These are phyloP conservation scores for Aspergillus pseudoterreus DNA, from an alignment of 2,329 filamentous ascomycete genomes.

Conservation along the genomic window DNA sequence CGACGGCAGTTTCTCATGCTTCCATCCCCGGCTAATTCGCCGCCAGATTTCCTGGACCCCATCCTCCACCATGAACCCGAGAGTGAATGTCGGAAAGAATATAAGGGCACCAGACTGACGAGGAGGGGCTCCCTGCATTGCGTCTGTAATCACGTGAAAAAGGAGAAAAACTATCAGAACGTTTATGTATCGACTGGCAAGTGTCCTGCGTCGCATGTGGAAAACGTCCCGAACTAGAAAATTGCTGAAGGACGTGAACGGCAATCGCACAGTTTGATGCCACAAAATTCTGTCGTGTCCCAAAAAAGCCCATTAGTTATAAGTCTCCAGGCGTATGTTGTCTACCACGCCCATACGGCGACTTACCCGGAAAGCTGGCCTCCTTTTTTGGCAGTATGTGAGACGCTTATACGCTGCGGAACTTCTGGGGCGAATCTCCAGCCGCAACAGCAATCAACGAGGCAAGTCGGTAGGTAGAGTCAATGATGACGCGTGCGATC, in stretches of 20 bases:
- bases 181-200: background rate
- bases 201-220: background rate
- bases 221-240: background rate
- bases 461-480: constrained; percentile 15
- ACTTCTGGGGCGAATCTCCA: constrained; percentile 5
- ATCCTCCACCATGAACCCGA: background rate
- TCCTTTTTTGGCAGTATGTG: no score
- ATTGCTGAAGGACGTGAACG: background rate
- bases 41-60: background rate
- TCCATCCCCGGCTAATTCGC: background rate
- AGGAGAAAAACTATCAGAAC: background rate
- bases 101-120: background rate
- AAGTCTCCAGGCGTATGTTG: background rate
- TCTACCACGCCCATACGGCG: no score
- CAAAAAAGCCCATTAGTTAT: background rate
- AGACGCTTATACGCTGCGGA: no score
- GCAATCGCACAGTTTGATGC: background rate
- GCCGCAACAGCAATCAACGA: constrained; percentile 19
- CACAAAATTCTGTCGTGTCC: background rate
- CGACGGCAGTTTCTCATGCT: background rate
- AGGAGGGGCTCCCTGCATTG: background rate
- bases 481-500: constrained; percentile 14
- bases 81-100: background rate
- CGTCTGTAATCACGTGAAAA: background rate
- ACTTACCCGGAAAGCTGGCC: no score